A percentile compares a stretch with the other conserved stretches of the same genome.
phyloP scores from a whole-genome alignment of 805 yeast genomes.

The Jamesozyma jinghongensis region DNA sequence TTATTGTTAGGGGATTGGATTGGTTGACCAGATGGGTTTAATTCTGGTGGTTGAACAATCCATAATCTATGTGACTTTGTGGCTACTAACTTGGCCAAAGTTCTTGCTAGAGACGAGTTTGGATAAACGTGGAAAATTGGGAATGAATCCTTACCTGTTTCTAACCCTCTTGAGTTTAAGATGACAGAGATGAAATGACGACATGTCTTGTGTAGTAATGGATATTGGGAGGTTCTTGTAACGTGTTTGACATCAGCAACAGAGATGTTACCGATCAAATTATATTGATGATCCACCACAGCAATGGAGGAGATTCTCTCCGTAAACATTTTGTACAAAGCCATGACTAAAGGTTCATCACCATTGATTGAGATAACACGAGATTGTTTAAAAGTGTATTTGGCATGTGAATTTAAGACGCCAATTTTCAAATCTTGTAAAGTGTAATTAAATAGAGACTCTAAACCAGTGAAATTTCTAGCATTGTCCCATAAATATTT shows the following conservation, averaged over 20 bases:
- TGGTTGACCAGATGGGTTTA: too few relatives aligned
- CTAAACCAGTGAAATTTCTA: constrained; percentile 73
- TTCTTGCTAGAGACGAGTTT: constrained; percentile 71
- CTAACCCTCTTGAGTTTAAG: constrained; percentile 78
- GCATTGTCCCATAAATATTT: constrained; percentile 89
- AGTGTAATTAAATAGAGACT: constrained; percentile 58
- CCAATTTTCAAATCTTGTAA: constrained; percentile 73
- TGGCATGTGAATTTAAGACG: constrained; percentile 31
- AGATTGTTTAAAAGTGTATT: constrained; percentile 33
- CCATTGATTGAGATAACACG: constrained; percentile 77
- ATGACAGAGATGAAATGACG: constrained; percentile 82
- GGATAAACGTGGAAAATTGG: constrained; percentile 91
- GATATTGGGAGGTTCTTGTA: constrained; percentile 79
- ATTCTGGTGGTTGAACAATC: constrained; percentile 55
- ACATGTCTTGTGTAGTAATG: constrained; percentile 71
- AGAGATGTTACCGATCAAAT: constrained; percentile 83
- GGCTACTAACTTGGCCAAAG: constrained; percentile 90
- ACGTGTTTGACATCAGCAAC: constrained; percentile 90
- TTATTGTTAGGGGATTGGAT: too few relatives aligned
- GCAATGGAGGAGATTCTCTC: constrained; percentile 86
- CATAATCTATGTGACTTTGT: constrained; percentile 86
- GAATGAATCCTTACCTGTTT: constrained; percentile 80
- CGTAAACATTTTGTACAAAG: constrained; percentile 73
- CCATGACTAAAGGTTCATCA: constrained; percentile 80
- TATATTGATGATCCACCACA: constrained; percentile 70